Base-by-base conservation (phyloP, 1,284 basidiomycete genomes). In the Clitocybe nebularis region DNA sequence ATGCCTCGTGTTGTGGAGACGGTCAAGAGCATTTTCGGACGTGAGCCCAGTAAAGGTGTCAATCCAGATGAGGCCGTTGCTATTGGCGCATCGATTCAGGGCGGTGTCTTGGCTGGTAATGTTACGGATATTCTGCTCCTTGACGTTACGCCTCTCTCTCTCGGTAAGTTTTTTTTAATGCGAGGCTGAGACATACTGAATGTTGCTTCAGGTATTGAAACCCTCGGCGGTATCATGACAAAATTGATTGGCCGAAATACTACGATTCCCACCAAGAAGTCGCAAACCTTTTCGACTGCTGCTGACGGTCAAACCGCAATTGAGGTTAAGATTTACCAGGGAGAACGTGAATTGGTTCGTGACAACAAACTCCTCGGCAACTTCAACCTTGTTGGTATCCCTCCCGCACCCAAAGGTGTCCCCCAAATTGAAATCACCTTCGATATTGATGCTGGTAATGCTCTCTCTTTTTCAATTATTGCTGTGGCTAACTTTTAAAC, bases 291-390 rank as follows among this genome's bases (percentile, higher is more conserved):
- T 80, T 98, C 95, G 14, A 99, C 96, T 16, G 95, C 95, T 36
- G 95, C 92, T 46, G 92, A 96, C 55, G 85, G 92, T 50, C 96
- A 95, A 72, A 95, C 87, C 24, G 92, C 93, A 26, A 95, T 97
- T 50, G 91, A 95, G 67, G 92, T 97, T 68, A 95, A 96, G 81
- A 91, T 97, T 57, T 97, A 83, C 77, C 93, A 98, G 72, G 95
- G 95, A 61, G 96, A 98, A 75, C 93, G 95, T 76, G 93, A 97
- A 68, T 83, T 98, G 54, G 90, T 93, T 43, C 77, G 89, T 42
- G 94, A 99, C 75, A 98, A 99, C 86, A 98, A 98, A 74, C 71
- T 98, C n/a, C 86, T 99, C 52, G 96, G 95, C 53, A 96, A 97
- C 77, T 99, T 99, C 84, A 94, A 97, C 75, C 87, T 99, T 49